Evolutionary conservation across 257 asterid genomes (phyloP).

Genomic region (Nyctanthes arbortristis): DNA sequence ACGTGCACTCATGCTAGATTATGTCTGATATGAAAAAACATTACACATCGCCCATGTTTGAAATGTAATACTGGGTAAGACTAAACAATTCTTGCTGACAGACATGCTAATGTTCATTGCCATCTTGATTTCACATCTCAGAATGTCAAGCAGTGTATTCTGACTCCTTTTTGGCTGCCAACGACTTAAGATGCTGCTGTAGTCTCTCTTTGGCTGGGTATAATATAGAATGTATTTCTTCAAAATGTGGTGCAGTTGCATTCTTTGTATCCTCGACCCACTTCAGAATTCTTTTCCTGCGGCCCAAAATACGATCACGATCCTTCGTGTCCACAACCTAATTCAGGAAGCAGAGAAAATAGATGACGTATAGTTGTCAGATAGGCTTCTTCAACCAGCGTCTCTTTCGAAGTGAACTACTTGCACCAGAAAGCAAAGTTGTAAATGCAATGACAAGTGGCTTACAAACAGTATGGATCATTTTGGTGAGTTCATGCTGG

Average conservation of each 20-base stretch:
- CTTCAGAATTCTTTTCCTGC: constrained; percentile 56
- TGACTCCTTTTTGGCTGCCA: constrained; percentile 20
- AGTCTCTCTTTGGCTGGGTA: constrained; percentile 37
- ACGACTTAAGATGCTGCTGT: constrained; percentile 33
- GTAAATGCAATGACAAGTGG: too few relatives aligned
- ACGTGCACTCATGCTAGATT: background rate
- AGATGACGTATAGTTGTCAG: background rate
- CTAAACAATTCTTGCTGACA: background rate
- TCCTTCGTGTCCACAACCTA: constrained; percentile 55
- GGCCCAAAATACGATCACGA: constrained; percentile 52
- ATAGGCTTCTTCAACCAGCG: background rate
- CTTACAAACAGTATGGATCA: too few relatives aligned
- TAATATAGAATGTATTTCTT: constrained; percentile 55
- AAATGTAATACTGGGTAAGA: background rate
- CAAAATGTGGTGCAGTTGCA: constrained; percentile 77
- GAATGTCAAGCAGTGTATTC: constrained; percentile 9
- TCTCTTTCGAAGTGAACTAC: background rate
- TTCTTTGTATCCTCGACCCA: constrained; percentile 74
- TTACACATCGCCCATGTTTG: background rate
- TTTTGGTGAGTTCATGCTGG: too few relatives aligned
- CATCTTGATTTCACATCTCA: constrained; percentile 11
- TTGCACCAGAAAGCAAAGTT: background rate
- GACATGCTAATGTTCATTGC: background rate
- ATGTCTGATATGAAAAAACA: background rate
- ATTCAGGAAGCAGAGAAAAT: background rate